Evolutionary conservation across 2,329 filamentous ascomycete genomes (phyloP).

Genomic region (Neocucurbitaria cava): DNA sequence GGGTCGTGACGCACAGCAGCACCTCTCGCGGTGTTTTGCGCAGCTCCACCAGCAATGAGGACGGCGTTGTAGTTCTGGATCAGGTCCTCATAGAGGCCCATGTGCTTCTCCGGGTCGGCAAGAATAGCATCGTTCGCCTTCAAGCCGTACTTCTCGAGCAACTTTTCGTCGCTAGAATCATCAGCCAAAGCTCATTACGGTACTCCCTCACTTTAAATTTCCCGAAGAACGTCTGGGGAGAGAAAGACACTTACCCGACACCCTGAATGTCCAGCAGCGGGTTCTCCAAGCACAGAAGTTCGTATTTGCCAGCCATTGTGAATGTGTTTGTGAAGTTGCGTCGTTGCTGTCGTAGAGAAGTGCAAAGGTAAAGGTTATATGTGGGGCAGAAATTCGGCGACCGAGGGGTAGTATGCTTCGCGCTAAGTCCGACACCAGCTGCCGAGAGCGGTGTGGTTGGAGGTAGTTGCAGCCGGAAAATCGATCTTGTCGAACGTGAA

Average conservation of each 20-base stretch:
- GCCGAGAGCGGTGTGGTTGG: neutral
- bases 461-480: conserved; percentile 4
- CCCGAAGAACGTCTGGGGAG: neutral
- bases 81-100: conserved; percentile 89
- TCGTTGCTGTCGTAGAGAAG: conserved; percentile 22
- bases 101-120: conserved; percentile 83
- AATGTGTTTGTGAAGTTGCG: conserved; percentile 6
- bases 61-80: conserved; percentile 91
- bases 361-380: conserved; percentile 22
- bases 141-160: conserved; percentile 90
- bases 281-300: conserved; percentile 95
- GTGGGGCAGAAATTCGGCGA: conserved; percentile 26
- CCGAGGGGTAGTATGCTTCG: conserved; percentile 18
- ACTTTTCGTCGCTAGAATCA: conserved; percentile 71
- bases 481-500: neutral
- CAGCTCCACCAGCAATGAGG: conserved; percentile 93
- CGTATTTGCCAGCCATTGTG: conserved; percentile 83
- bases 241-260: conserved; percentile 59
- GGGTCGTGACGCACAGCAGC: conserved; percentile 66
- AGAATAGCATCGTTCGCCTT: conserved; percentile 98
- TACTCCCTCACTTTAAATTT: conserved; percentile 14
- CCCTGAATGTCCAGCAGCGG: conserved; percentile 98
- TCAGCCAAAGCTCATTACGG: conserved; percentile 29
- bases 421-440: conserved; percentile 14
- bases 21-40: conserved; percentile 95